A percentile compares a stretch with the other conserved stretches of the same genome.
Evolutionary conservation across 345 rosid genomes (phyloP).

Genomic region (Psidium guajava): DNA sequence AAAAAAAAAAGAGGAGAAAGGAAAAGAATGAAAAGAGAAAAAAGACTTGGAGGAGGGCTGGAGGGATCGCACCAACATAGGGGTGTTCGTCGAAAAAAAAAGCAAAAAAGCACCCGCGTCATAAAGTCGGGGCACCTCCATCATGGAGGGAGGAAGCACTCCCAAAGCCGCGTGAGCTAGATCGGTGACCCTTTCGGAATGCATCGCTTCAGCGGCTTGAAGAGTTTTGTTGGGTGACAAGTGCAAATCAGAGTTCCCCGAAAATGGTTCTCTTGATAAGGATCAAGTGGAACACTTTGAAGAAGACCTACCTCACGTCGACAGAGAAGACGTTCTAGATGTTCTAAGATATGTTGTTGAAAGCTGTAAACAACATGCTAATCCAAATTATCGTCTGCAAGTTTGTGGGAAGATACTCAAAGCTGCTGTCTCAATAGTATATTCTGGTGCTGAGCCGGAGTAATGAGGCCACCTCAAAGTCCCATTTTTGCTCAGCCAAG

Average conservation of each 20-base stretch:
- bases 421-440: slow-evolving; percentile 51
- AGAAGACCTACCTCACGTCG: slow-evolving; percentile 11
- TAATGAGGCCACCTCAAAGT: too few species aligned
- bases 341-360: slow-evolving; percentile 64
- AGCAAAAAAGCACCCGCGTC: too few species aligned
- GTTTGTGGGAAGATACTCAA: slow-evolving; percentile 57
- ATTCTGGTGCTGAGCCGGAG: slow-evolving; percentile 42
- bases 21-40: too few species aligned
- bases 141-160: too few species aligned
- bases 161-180: too few species aligned
- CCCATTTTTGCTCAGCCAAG: too few species aligned
- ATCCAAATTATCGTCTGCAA: slow-evolving; percentile 79
- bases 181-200: slow-evolving; percentile 69
- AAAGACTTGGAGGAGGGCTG: too few species aligned
- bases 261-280: slow-evolving; percentile 15
- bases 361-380: slow-evolving; percentile 92
- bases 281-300: slow-evolving; percentile 12
- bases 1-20: too few species aligned
- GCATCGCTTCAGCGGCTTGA: slow-evolving; percentile 58
- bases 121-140: too few species aligned
- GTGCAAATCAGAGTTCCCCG: slow-evolving; percentile 11
- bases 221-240: slow-evolving; percentile 15
- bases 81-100: too few species aligned
- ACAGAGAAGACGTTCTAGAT: slow-evolving; percentile 43
- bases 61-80: too few species aligned